Evolutionary conservation across 148 eudicot genomes (phyloP).

Genomic region (Chenopodium suecicum): DNA sequence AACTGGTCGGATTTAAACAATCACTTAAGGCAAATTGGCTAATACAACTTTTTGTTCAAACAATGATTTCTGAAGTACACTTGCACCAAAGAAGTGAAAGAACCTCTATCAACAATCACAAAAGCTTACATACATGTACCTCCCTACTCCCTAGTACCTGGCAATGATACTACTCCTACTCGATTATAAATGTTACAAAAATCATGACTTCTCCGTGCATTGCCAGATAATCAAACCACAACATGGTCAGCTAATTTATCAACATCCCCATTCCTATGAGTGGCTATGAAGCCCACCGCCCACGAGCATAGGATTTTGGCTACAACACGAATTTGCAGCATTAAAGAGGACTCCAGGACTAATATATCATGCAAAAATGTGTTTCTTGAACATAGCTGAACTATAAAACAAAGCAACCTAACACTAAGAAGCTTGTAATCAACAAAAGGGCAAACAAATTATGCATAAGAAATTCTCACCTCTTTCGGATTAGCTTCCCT

Average conservation of each 20-base stretch:
- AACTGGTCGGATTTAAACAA: background rate
- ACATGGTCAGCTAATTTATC: background rate
- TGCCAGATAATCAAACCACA: no score
- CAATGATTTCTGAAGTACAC: background rate
- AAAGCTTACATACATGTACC: background rate
- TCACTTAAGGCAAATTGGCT: background rate
- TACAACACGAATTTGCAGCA: background rate
- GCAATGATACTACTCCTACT: background rate
- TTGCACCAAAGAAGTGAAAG: background rate
- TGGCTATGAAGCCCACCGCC: background rate
- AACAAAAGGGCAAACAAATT: background rate
- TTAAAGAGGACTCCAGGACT: background rate
- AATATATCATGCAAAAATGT: background rate
- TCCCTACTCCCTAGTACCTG: background rate
- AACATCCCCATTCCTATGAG: background rate
- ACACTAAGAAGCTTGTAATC: background rate
- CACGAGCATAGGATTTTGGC: background rate
- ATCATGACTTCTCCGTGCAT: background rate
- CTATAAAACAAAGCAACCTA: background rate
- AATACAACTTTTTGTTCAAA: background rate
- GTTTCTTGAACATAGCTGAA: background rate
- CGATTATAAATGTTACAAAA: background rate
- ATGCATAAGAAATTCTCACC: conserved; percentile 44
- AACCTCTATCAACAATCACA: background rate
- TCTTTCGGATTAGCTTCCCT: conserved; percentile 74